Base-by-base conservation (phyloP, 495 filamentous ascomycete species). In the Tirmania nivea region DNA sequence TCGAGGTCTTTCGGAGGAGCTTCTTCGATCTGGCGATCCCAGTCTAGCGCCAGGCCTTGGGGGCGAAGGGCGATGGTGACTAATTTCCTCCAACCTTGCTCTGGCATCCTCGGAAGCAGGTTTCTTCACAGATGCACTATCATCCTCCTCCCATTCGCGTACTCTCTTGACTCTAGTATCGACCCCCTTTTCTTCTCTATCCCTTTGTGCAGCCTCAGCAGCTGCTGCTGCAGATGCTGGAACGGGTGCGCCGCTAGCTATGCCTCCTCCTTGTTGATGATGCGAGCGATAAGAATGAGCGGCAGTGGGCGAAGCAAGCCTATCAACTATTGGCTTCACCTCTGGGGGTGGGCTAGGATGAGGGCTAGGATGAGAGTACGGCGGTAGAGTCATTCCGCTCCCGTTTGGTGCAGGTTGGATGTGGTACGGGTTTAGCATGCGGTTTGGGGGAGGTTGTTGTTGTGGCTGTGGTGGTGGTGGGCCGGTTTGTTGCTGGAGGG, bases 131-230 rank as follows among this genome's bases (percentile, higher is more conserved):
- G 56, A 52, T 16, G 77, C 69, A 1, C 74, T 72, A 31, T 74
- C 65, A 17, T 93, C 88, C 53, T 87, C 83, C 53, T 94, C 90
- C 84, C 90, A 92, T 60, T 96, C 90, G 39, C 86, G 78, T 58
- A 74, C 71, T 55, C 90, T 76, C 74, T 97, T 97, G 54, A 85
- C 78, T 0, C 80, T 82, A 42, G 80, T 82, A 55, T 56, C 39
- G 39, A 19, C 57, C 3, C 19, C 36, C 48, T 65, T 65, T 48
- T 65, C 62, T 37, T 89, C 83, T 48, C 90, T 77, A 47, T 94
- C 86, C 49, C 87, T 75, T 49, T 94, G 77, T 35, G 81, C 84
- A 35, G 81, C 84, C 59, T 83, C 80, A 53, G 84, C 78, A 52
- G 83, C 84, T 37, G 74, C 74, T 19, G 79, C 69, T 51, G 84